Evolutionary conservation across 768 basidiomycete species (phyloP), one percentile per base, ranked within the genome.

Genomic region (Pleurotus cornucopiae): DNA sequence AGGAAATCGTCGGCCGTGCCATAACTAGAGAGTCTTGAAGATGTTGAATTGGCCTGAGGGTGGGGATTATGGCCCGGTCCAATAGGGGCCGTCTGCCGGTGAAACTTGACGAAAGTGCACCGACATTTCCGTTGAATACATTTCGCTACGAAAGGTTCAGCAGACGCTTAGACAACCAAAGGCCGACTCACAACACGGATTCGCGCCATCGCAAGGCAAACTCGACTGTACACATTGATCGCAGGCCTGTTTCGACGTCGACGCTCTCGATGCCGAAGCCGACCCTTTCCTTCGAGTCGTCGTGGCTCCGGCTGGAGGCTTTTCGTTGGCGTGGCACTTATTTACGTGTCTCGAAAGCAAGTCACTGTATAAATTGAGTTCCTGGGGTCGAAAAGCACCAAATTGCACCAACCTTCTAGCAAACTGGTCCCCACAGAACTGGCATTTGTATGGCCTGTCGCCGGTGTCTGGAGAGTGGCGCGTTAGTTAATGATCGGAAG

Each of bases 361-460:
- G 74, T 94, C 91, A 67, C 90, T 91, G 61, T 4, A 38, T 14
- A 16, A 39, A 56, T 20, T 18, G 43, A 23, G 49, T 18, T 51
- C 46, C 54, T 51, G 44, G 55, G 40, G 21, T 49, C 49, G 30
- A 49, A 49, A 43, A 38, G 51, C 55, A 59, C 49, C 23, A 21
- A 51, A 54, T 37, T 6, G 55, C 51, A 67, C 68, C 9, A 46
- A 88, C 90, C 90, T 91, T 66, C 91, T 72, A 1, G 91, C 91
- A 66, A 94, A 94, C 71, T 92, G 90, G 74, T 94, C 91, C 38
- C 91, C 91, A 69, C 91, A 94, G 60, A 85, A 81, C 64, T 86
- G 85, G 63, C 91, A 94, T 65, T 90, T 91, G 78, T 94, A 94
- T 6, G 91, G 91, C 44, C 91, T 78, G 76, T 93, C 91, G 56